phyloP scores from a whole-genome alignment of 2,329 filamentous ascomycete species.

The Coleophoma eucalyptorum region DNA sequence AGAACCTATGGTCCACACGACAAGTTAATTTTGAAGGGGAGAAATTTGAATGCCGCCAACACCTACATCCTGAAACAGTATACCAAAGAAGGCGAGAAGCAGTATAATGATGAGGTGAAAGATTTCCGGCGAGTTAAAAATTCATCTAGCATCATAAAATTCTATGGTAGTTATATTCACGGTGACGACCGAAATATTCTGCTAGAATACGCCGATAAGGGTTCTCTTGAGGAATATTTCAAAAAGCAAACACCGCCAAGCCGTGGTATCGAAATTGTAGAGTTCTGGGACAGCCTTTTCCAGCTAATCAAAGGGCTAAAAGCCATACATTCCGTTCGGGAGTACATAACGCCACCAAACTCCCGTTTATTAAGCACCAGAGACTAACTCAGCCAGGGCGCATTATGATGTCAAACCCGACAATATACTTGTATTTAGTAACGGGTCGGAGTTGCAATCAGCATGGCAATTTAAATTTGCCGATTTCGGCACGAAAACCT shows the following conservation, averaged over 20 bases:
- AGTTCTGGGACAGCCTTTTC: slow-evolving; percentile 20
- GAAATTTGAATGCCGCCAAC: no score
- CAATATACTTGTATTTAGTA: no score
- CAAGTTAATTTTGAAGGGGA: no score
- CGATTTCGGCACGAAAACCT: no score
- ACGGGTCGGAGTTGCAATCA: no score
- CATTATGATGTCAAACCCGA: no score
- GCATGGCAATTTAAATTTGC: no score
- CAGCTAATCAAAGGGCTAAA: slow-evolving; percentile 13
- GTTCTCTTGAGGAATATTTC: slow-evolving; percentile 22
- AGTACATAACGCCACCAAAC: no score
- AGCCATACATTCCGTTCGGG: no score
- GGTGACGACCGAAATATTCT: slow-evolving; percentile 18
- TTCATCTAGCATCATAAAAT: slow-evolving; percentile 10
- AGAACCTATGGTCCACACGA: no score
- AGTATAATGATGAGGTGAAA: slow-evolving; percentile 12
- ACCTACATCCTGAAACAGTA: slow-evolving; percentile 17
- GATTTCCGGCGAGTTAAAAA: slow-evolving; percentile 8
- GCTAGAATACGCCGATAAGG: slow-evolving; percentile 25
- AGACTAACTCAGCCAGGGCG: no score
- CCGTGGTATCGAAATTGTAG: slow-evolving; percentile 12
- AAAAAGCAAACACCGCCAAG: slow-evolving; percentile 5
- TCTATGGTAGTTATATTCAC: slow-evolving; percentile 11
- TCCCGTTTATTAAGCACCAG: no score
- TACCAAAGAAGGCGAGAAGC: slow-evolving; percentile 6